phyloP scores from a whole-genome alignment of 2,329 filamentous ascomycete species.

The Sporothrix sp. region DNA sequence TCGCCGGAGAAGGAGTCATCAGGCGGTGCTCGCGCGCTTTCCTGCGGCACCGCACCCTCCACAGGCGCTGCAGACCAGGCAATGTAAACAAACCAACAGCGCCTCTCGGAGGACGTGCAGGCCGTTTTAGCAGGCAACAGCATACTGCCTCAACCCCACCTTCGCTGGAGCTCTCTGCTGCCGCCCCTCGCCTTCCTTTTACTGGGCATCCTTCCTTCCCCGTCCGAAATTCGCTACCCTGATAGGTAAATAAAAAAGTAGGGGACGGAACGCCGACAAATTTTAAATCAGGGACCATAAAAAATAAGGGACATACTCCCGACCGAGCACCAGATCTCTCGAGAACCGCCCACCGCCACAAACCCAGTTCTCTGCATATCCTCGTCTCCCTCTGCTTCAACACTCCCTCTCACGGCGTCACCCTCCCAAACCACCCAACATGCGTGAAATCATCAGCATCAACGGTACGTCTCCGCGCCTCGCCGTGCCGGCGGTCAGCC shows the following conservation, averaged over 20 bases:
- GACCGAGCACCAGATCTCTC: constrained; percentile 10
- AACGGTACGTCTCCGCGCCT: constrained; percentile 59
- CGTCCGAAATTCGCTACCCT: constrained; percentile 12
- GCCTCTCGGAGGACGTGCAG: too few species aligned
- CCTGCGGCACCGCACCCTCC: too few species aligned
- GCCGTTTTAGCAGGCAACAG: constrained; percentile 7
- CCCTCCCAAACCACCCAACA: constrained; percentile 44
- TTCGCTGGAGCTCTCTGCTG: too few species aligned
- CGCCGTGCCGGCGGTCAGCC: neutral
- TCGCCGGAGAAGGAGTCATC: constrained; percentile 3
- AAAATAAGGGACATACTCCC: constrained; percentile 8
- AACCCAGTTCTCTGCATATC: constrained; percentile 9
- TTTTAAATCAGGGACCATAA: constrained; percentile 14
- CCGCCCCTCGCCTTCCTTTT: constrained; percentile 4
- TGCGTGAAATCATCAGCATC: constrained; percentile 99
- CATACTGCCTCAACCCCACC: constrained; percentile 5
- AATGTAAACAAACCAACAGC: constrained; percentile 7
- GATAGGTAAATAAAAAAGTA: constrained; percentile 13
- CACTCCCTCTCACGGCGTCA: constrained; percentile 16
- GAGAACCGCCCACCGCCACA: constrained; percentile 10
- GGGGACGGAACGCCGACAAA: constrained; percentile 11
- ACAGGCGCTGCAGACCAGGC: too few species aligned
- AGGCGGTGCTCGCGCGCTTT: neutral
- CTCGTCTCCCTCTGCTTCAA: neutral
- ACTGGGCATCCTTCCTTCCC: constrained; percentile 11